phyloP scores from a whole-genome alignment of 148 eudicot species.

The Silene conica region DNA sequence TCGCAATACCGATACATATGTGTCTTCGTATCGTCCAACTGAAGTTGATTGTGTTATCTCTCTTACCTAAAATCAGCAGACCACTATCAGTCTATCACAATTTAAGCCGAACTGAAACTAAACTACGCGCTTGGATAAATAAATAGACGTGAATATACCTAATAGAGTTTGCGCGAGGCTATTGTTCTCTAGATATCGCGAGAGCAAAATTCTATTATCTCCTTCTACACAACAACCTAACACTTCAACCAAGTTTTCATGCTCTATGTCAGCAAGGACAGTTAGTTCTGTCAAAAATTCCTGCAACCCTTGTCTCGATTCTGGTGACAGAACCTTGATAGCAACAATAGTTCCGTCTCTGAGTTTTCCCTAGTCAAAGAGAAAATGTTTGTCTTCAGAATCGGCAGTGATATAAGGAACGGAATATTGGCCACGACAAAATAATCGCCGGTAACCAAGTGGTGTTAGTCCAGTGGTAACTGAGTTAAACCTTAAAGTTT shows the following conservation, averaged over 20 bases:
- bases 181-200: constrained; percentile 77
- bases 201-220: constrained; percentile 61
- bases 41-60: constrained; percentile 33
- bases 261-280: constrained; percentile 56
- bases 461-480: too few species aligned
- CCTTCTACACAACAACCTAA: constrained; percentile 77
- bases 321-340: constrained; percentile 70
- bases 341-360: constrained; percentile 65
- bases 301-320: constrained; percentile 64
- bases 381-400: constrained; percentile 6
- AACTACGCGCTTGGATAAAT: too few species aligned
- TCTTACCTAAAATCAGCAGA: constrained; percentile 36
- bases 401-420: constrained; percentile 1
- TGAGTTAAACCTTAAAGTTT: too few species aligned
- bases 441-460: too few species aligned
- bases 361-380: constrained; percentile 53
- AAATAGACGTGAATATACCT: constrained; percentile 32
- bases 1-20: constrained; percentile 69
- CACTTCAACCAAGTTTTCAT: constrained; percentile 77
- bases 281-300: constrained; percentile 73
- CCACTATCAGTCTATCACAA: constrained; percentile 1
- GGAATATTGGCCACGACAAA: neutral
- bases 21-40: constrained; percentile 51
- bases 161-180: constrained; percentile 75
- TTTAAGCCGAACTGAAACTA: neutral